A percentile compares a stretch with the other conserved stretches of the same genome.
Evolutionary conservation across 2,329 filamentous ascomycete genomes (phyloP).

Genomic region (Hymenoscyphus fraxineus): DNA sequence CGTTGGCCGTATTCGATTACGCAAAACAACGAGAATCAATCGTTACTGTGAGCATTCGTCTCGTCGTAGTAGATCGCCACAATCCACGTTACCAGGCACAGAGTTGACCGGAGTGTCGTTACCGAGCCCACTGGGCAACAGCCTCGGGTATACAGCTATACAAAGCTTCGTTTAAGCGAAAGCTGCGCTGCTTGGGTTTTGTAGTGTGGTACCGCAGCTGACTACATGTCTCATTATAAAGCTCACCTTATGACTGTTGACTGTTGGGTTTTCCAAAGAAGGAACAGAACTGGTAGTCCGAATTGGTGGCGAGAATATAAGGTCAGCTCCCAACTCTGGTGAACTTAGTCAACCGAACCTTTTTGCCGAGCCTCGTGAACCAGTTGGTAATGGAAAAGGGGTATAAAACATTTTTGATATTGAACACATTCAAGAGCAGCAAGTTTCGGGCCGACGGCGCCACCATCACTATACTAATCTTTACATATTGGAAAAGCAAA

Average conservation of each 20-base stretch:
- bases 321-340: neutral
- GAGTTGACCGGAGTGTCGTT: neutral
- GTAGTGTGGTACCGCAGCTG: neutral
- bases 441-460: conserved; percentile 1
- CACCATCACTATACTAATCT: conserved; percentile 1
- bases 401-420: conserved; percentile 14
- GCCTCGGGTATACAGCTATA: neutral
- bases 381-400: conserved; percentile 1
- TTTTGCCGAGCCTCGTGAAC: conserved; percentile 1
- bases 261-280: neutral
- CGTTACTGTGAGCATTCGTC: neutral
- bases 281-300: neutral
- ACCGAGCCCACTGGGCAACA: neutral
- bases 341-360: neutral
- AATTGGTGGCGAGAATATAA: neutral
- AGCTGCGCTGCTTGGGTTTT: neutral
- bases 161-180: neutral
- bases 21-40: neutral
- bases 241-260: neutral
- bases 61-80: neutral
- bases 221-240: conserved; percentile 1
- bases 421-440: neutral
- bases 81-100: neutral
- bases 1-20: neutral
- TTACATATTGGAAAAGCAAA: neutral